Evolutionary conservation across 1,284 basidiomycete species (phyloP).

Genomic region (Singerocomus inundabilis): DNA sequence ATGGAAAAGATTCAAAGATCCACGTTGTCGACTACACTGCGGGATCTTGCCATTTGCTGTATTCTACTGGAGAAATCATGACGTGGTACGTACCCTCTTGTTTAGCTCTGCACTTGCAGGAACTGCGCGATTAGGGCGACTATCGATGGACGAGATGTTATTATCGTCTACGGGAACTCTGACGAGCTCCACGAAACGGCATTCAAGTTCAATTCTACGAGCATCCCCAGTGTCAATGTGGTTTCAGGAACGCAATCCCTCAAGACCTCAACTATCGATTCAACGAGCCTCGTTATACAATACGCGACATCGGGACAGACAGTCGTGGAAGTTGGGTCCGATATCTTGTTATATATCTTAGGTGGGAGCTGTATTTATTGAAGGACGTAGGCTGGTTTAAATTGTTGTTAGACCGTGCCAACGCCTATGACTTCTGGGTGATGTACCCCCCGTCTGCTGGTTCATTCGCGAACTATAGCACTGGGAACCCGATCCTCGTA

Average conservation of each 20-base stretch:
- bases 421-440: slow-evolving; percentile 51
- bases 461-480: slow-evolving; percentile 38
- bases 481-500: slow-evolving; percentile 42
- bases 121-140: slow-evolving; percentile 39
- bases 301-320: slow-evolving; percentile 46
- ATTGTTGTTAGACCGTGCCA: slow-evolving; percentile 40
- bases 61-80: slow-evolving; percentile 50
- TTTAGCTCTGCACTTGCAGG: neutral
- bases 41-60: slow-evolving; percentile 44
- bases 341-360: slow-evolving; percentile 43
- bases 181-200: slow-evolving; percentile 51
- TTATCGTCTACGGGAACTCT: slow-evolving; percentile 48
- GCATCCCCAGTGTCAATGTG: slow-evolving; percentile 32
- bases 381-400: neutral
- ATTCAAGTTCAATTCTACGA: slow-evolving; percentile 35
- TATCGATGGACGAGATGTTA: slow-evolving; percentile 46
- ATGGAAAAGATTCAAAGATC: slow-evolving; percentile 51
- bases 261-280: slow-evolving; percentile 35
- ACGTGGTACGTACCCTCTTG: slow-evolving; percentile 38
- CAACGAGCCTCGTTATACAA: slow-evolving; percentile 40
- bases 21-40: slow-evolving; percentile 49
- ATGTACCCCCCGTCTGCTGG: slow-evolving; percentile 42
- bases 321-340: slow-evolving; percentile 42
- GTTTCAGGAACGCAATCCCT: slow-evolving; percentile 41
- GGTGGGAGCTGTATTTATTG: slow-evolving; percentile 30